These are phyloP conservation scores for Dimocarpus longan DNA, from an alignment of 345 rosid genomes.

Conservation along the genomic window DNA sequence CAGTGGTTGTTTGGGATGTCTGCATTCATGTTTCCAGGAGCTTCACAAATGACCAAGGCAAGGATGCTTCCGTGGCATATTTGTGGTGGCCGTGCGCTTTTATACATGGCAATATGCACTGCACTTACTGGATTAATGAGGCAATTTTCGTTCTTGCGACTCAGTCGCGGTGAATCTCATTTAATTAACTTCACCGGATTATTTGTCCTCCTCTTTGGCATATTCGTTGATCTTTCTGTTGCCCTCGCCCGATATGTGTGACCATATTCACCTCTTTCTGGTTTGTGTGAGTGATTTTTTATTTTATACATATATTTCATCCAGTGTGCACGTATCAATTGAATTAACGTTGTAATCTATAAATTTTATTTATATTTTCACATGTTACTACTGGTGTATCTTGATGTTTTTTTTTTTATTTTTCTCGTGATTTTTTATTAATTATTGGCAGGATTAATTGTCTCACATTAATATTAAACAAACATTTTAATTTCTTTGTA, in stretches of 20 bases:
- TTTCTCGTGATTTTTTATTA: too few species aligned
- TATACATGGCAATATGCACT: slow-evolving; percentile 74
- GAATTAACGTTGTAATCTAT: background rate
- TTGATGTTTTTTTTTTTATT: too few species aligned
- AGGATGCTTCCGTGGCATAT: slow-evolving; percentile 72
- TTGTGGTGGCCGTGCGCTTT: slow-evolving; percentile 64
- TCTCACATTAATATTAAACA: background rate
- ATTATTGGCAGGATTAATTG: too few species aligned
- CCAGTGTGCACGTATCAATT: background rate
- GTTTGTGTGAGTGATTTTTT: background rate
- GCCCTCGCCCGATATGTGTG: slow-evolving; percentile 66
- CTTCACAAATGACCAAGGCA: slow-evolving; percentile 18
- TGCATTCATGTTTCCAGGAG: slow-evolving; percentile 40
- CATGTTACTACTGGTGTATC: background rate
- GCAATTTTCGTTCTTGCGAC: slow-evolving; percentile 38
- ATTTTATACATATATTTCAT: background rate
- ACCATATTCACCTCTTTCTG: background rate
- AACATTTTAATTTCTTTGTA: too few species aligned
- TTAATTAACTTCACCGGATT: slow-evolving; percentile 73
- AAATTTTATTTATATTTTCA: background rate
- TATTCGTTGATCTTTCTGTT: slow-evolving; percentile 76
- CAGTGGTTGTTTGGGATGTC: slow-evolving; percentile 77
- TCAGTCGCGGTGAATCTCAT: slow-evolving; percentile 45
- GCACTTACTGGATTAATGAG: slow-evolving; percentile 82
- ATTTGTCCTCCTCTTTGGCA: slow-evolving; percentile 68